phyloP scores from a whole-genome alignment of 2,329 filamentous ascomycete species.

The Ophiostoma piceae region DNA sequence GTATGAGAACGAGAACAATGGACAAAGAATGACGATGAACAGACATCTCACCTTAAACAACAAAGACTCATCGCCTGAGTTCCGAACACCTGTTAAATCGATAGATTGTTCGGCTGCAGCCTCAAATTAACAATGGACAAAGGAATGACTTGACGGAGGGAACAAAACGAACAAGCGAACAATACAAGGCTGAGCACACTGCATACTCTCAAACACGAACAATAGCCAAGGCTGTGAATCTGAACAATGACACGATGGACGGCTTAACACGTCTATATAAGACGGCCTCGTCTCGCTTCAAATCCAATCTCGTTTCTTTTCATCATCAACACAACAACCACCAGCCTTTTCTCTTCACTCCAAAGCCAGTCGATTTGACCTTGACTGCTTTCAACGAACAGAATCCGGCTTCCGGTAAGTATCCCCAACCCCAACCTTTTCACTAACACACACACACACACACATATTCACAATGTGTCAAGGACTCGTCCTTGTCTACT shows the following conservation, averaged over 20 bases:
- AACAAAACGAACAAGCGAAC: neutral
- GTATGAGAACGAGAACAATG: neutral
- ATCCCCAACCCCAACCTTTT: neutral
- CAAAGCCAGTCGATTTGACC: neutral
- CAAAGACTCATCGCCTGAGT: neutral
- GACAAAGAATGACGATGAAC: neutral
- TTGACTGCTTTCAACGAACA: neutral
- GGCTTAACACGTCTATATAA: neutral
- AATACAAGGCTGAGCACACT: neutral
- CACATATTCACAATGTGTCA: conserved; percentile 20
- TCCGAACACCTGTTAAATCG: neutral
- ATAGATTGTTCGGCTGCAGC: neutral
- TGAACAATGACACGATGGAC: neutral
- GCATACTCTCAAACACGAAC: neutral
- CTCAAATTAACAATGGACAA: neutral
- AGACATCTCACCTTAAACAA: neutral
- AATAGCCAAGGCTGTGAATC: neutral
- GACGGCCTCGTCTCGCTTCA: neutral
- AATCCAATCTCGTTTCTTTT: neutral
- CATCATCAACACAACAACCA: neutral
- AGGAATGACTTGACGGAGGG: neutral
- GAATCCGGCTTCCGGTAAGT: neutral
- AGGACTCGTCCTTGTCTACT: conserved; percentile 16
- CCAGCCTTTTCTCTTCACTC: neutral
- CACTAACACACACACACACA: neutral